Evolutionary conservation across 768 basidiomycete species (phyloP).

Genomic region (Lactifluus volemus): DNA sequence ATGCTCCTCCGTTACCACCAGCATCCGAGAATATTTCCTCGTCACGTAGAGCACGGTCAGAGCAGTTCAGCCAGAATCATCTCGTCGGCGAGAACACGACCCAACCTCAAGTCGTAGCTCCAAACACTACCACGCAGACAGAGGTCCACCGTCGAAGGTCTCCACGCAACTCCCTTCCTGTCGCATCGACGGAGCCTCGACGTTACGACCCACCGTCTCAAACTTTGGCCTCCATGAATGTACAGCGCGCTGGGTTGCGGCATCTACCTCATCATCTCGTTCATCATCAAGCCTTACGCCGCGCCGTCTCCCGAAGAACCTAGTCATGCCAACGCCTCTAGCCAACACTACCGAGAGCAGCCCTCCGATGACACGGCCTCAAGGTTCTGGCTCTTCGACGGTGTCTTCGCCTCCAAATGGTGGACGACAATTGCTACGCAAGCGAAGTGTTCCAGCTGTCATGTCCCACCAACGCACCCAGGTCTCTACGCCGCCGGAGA

Average conservation of each 20-base stretch:
- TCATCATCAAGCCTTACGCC: constrained; percentile 19
- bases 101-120: too few species aligned
- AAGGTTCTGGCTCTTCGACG: background rate
- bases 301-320: constrained; percentile 47
- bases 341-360: constrained; percentile 9
- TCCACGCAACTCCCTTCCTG: background rate
- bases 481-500: constrained; percentile 3
- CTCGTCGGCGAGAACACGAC: background rate
- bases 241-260: background rate
- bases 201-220: constrained; percentile 17
- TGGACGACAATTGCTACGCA: constrained; percentile 23
- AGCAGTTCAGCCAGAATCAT: background rate
- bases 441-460: constrained; percentile 17
- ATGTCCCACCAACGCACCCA: background rate
- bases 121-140: too few species aligned
- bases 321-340: constrained; percentile 69
- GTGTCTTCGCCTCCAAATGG: background rate
- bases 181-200: background rate
- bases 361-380: background rate
- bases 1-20: background rate
- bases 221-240: constrained; percentile 6
- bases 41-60: background rate
- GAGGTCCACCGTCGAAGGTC: too few species aligned
- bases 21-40: background rate
- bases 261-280: constrained; percentile 10